Evolutionary conservation across 345 rosid species (phyloP), one percentile per base, ranked within the genome.

Genomic region (Gossypium ekmanianum): DNA sequence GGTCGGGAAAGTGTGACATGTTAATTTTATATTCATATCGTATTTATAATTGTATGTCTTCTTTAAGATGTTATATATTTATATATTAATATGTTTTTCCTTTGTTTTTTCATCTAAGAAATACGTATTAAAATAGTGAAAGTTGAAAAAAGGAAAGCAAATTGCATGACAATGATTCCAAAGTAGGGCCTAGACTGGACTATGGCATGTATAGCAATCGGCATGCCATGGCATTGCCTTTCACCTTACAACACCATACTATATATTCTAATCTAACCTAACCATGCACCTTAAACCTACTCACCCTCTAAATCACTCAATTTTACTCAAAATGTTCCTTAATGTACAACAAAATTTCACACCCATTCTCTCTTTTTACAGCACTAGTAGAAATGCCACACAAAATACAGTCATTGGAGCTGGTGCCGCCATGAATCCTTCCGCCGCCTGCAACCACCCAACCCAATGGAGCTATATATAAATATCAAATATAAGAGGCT

Each of bases 361-460:
- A 26, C n/a, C 9, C 61, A 2, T 10, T 58, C 43, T 43, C 63
- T 1, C 8, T 3, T 69, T 54, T n/a, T 27, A 83, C 79, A 68
- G 65, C 76, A 76, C 26, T 56, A 18, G 2, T 77, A 84, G 71
- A 54, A 83, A 76, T 51, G 74, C 27, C 68, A 50, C 68, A 66
- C 67, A 73, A 51, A 81, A 68, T 9, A 80, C 58, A 74, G 79
- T 61, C 83, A 71, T 39, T 68, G 74, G 82, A 64, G 68, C 74
- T 52, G 58, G 58, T 68, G 24, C 58, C 3, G 82, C 80, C 24
- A 71, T 61, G 12, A 81, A 58, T 80, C 83, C 84, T 81, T 79
- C 79, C 80, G 44, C 72, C 75, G 74, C 88, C 92, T 86, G 89
- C 84, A 84, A 27, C 51, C 72, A 78, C 72, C 9, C 55, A 71